These are phyloP conservation scores for Penicillium alfredii DNA, from an alignment of 495 filamentous ascomycete species.

Conservation along the genomic window DNA sequence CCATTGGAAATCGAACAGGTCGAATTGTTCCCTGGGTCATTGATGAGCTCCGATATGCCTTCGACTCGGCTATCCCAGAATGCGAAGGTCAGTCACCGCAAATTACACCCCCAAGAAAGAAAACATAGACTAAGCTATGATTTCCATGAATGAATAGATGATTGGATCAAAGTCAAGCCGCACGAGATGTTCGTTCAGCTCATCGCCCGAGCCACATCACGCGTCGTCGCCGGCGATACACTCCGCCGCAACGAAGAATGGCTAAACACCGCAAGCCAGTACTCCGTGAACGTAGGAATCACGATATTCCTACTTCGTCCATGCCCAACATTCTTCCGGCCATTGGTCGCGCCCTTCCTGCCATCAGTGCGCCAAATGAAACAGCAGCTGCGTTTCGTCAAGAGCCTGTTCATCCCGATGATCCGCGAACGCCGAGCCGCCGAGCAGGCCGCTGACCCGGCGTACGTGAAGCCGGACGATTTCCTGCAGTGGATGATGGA, in stretches of 20 bases:
- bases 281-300: conserved; percentile 45
- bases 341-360: conserved; percentile 26
- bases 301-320: conserved; percentile 26
- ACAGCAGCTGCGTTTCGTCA: conserved; percentile 15
- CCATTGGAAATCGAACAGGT: conserved; percentile 8
- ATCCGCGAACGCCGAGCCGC: conserved; percentile 22
- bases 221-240: conserved; percentile 50
- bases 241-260: conserved; percentile 52
- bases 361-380: conserved; percentile 25
- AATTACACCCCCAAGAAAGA: no score
- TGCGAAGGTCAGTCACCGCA: conserved; percentile 20
- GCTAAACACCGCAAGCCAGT: conserved; percentile 45
- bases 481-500: conserved; percentile 41
- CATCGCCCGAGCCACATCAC: conserved; percentile 49
- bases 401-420: conserved; percentile 27
- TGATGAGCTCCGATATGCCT: conserved; percentile 25
- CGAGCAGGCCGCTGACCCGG: conserved; percentile 9
- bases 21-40: conserved; percentile 25
- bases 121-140: neutral
- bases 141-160: conserved; percentile 6
- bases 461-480: conserved; percentile 29
- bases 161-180: conserved; percentile 20
- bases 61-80: conserved; percentile 18
- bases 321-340: conserved; percentile 32
- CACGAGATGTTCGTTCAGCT: conserved; percentile 32